phyloP scores from a whole-genome alignment of 129 eudicot species.

The Helichrysum umbraculigerum region DNA sequence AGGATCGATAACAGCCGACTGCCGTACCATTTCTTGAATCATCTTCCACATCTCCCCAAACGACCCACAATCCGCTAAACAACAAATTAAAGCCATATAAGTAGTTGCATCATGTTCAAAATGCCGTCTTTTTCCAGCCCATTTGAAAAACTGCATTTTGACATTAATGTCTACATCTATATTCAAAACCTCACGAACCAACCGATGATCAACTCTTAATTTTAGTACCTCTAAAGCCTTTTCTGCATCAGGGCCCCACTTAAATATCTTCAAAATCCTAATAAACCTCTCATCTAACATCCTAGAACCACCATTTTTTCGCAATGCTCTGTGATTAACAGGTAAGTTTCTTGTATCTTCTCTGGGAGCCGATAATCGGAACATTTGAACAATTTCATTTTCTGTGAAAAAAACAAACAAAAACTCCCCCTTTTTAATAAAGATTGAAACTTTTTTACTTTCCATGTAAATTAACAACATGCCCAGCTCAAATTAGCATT shows the following conservation, averaged over 20 bases:
- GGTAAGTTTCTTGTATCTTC: slow-evolving; percentile 40
- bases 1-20: slow-evolving; percentile 52
- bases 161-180: slow-evolving; percentile 72
- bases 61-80: slow-evolving; percentile 62
- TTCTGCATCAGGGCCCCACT: slow-evolving; percentile 98
- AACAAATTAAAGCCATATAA: slow-evolving; percentile 64
- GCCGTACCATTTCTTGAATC: slow-evolving; percentile 76
- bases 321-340: slow-evolving; percentile 22
- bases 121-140: slow-evolving; percentile 83
- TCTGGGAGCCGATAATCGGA: slow-evolving; percentile 52
- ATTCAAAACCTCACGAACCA: slow-evolving; percentile 78
- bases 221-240: slow-evolving; percentile 87
- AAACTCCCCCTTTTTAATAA: neutral
- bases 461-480: neutral
- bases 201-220: slow-evolving; percentile 71
- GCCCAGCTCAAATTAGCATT: neutral
- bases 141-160: slow-evolving; percentile 78
- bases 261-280: slow-evolving; percentile 84
- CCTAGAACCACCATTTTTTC: slow-evolving; percentile 43
- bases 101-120: slow-evolving; percentile 81
- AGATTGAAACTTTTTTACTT: neutral
- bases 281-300: slow-evolving; percentile 76
- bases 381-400: slow-evolving; percentile 81
- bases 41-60: slow-evolving; percentile 88
- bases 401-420: slow-evolving; percentile 43